Conservation (phyloP, 2,329 filamentous ascomycete species). For the Cercospora sp. region DNA sequence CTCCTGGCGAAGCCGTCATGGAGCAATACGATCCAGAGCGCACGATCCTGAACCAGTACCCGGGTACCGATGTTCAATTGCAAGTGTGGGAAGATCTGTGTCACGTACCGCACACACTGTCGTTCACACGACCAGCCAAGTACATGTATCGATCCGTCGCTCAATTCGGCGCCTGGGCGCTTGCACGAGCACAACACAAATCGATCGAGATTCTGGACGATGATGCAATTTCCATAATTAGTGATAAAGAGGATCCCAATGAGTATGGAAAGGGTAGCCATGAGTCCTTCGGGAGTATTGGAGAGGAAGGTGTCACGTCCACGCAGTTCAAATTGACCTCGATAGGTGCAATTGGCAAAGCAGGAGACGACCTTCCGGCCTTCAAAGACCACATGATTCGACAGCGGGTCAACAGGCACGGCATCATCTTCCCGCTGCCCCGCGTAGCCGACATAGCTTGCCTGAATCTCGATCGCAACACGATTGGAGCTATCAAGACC, state of each 20-base stretch:
- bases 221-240: slow-evolving; percentile 73
- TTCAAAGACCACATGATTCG: slow-evolving; percentile 91
- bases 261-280: slow-evolving; percentile 25
- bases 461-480: slow-evolving; percentile 62
- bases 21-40: slow-evolving; percentile 61
- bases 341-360: slow-evolving; percentile 67
- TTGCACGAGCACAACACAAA: slow-evolving; percentile 77
- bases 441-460: slow-evolving; percentile 65
- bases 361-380: slow-evolving; percentile 76
- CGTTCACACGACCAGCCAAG: slow-evolving; percentile 93
- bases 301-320: slow-evolving; percentile 31
- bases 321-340: slow-evolving; percentile 26
- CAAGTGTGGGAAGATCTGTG: slow-evolving; percentile 97
- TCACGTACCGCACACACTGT: slow-evolving; percentile 88
- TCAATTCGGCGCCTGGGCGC: slow-evolving; percentile 89
- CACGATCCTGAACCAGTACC: slow-evolving; percentile 62
- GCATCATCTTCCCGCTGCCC: slow-evolving; percentile 68
- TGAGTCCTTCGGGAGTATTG: slow-evolving; percentile 22
- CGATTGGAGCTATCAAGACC: slow-evolving; percentile 78
- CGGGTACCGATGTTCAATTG: slow-evolving; percentile 85
- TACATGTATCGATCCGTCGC: slow-evolving; percentile 92
- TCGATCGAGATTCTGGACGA: slow-evolving; percentile 81
- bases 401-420: slow-evolving; percentile 78
- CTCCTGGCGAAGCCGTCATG: slow-evolving; percentile 65
- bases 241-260: slow-evolving; percentile 50